These are phyloP conservation scores for Corchorus capsularis DNA, from an alignment of 345 rosid genomes.

Conservation along the genomic window DNA sequence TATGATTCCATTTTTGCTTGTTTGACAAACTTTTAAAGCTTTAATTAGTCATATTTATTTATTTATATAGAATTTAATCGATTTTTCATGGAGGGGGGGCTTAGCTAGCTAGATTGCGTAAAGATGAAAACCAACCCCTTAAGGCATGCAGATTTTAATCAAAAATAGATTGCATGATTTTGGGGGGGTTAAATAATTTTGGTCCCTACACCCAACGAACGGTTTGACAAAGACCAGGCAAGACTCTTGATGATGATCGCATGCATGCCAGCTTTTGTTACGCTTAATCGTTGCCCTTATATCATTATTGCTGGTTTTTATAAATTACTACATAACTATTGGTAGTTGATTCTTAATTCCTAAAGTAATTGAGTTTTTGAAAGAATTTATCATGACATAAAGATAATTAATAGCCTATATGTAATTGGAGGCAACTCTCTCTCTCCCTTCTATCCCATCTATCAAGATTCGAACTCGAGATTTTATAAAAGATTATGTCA, in stretches of 20 bases:
- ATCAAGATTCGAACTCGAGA: no score
- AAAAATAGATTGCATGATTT: constrained; percentile 16
- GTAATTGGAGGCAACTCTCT: no score
- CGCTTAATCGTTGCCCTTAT: background rate
- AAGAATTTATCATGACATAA: background rate
- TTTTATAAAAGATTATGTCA: no score
- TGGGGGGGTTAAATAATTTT: background rate
- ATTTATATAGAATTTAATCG: no score
- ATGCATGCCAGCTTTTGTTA: constrained; percentile 21
- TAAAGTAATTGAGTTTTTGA: background rate
- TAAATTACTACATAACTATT: background rate
- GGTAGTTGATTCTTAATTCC: background rate
- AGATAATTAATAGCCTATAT: no score
- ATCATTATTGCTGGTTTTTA: background rate
- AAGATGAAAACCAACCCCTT: constrained; percentile 25
- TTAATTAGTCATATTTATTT: no score
- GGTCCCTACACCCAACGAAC: constrained; percentile 37
- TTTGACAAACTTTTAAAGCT: constrained; percentile 19
- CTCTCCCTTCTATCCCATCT: no score
- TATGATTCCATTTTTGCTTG: constrained; percentile 29
- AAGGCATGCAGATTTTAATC: background rate
- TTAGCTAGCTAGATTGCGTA: constrained; percentile 22
- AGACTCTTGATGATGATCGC: constrained; percentile 4
- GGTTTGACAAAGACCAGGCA: constrained; percentile 23
- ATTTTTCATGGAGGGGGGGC: background rate